Evolutionary conservation across 352 stramenopile genomes (phyloP).

Genomic region (Globisporangium recalcitrans): DNA sequence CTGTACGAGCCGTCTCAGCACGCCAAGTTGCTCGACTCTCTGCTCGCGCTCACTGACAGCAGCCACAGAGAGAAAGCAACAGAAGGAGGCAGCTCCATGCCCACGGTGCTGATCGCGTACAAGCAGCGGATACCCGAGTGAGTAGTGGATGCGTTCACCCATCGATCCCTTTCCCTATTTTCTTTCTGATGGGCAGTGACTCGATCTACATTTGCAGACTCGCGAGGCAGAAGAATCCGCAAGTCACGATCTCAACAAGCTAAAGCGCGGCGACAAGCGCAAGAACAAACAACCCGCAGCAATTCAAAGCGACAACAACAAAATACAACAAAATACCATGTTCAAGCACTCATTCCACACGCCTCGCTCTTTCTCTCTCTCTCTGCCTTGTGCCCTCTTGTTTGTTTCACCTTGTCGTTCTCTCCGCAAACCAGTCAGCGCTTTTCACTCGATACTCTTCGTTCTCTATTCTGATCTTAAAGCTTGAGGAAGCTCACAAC

Average conservation of each 20-base stretch:
- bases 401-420: background rate
- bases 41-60: constrained; percentile 31
- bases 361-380: no score
- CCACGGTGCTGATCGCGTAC: constrained; percentile 50
- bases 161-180: background rate
- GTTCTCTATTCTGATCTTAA: constrained; percentile 16
- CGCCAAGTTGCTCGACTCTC: constrained; percentile 30
- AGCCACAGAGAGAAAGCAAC: background rate
- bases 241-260: background rate
- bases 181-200: constrained; percentile 15
- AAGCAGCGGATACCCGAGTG: constrained; percentile 57
- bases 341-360: background rate
- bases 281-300: background rate
- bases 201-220: constrained; percentile 50
- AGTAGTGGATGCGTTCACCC: constrained; percentile 13
- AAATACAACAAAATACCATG: background rate
- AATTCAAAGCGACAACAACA: background rate
- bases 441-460: background rate
- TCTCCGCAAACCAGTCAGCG: background rate
- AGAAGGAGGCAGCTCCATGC: background rate
- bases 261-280: background rate
- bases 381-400: background rate
- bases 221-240: background rate
- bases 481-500: constrained; percentile 72
- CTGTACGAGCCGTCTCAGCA: constrained; percentile 54